Base-by-base conservation (phyloP, 2,329 filamentous ascomycete genomes). In the Claviceps paspali region DNA sequence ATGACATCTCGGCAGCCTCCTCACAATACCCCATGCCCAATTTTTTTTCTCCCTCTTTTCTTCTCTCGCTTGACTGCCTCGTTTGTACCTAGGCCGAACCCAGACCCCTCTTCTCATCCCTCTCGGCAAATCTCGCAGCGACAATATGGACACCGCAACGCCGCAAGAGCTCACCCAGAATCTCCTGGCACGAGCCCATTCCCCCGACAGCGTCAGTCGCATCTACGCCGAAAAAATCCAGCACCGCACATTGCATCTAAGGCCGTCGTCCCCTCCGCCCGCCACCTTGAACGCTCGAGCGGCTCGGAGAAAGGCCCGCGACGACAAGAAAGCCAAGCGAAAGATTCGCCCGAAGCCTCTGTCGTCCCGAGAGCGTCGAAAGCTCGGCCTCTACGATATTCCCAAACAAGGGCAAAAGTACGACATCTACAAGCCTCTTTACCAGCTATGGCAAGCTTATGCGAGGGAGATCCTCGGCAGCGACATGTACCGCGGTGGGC, bases 221-320 rank as follows among this genome's bases (percentile, higher is more conserved):
- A 82, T 94, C 57, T 88, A 81, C 65, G 67, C 70, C 43, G 83
- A 93, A 45, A 86, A 86, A 58, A 75, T 94, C 54, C 76, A 84
- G 49, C 78, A 84, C 52, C 84, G 85, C 33, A 79, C 84, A 0
- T 75, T 95, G 39, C 75, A 80, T 50, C 73, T 95, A 3, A 76
- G 80, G 29, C 78, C 84, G 6, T 80, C 78, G 17, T 84, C 82
- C 0, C 82, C 84, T 2, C 65, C 68, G 0, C 56, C 74, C 49
- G 47, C 68, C 51, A 60, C 63, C 35, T 15, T 52, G 30, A 71
- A 75, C 49, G 69, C 70, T 15, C 75, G 79, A 43, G 63, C 68
- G n/a, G 61, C 62, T 28, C 69, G 70, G 17, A 60, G 67, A 12
- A 73, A 62, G 51, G 67, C 59, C 45, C 64, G 64, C 4, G 49